Conservation (phyloP, 768 basidiomycete genomes). For the Tylopilus sp. region DNA sequence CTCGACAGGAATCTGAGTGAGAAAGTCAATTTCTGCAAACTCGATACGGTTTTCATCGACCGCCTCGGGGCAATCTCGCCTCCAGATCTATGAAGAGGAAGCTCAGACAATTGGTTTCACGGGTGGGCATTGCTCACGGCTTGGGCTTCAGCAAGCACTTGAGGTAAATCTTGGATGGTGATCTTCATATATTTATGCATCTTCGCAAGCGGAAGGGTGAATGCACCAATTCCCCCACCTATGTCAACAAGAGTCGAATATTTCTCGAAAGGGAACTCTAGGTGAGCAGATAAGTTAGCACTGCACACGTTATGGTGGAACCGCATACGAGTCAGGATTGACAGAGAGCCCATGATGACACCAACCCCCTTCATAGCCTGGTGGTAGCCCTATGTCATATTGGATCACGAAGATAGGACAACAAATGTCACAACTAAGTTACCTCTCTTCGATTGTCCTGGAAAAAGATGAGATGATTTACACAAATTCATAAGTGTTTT, state of each 20-base stretch:
- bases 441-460: constrained; percentile 24
- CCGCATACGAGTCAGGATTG: constrained; percentile 22
- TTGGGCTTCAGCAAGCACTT: constrained; percentile 21
- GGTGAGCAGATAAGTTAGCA: background rate
- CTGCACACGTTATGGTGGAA: too few relatives aligned
- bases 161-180: constrained; percentile 31
- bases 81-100: constrained; percentile 22
- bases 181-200: constrained; percentile 29
- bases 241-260: constrained; percentile 33
- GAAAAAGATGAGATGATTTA: background rate
- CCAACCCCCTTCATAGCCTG: constrained; percentile 23
- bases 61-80: constrained; percentile 17
- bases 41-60: constrained; percentile 22
- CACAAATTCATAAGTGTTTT: background rate
- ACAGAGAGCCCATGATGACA: constrained; percentile 23
- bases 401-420: background rate
- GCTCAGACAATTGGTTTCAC: background rate
- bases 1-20: constrained; percentile 15
- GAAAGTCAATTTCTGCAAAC: constrained; percentile 31
- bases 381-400: constrained; percentile 18
- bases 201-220: constrained; percentile 28
- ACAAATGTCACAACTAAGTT: background rate
- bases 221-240: constrained; percentile 33
- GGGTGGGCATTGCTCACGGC: constrained; percentile 9
- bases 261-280: constrained; percentile 32